Base-by-base conservation (phyloP, 768 basidiomycete genomes). In the Agaricus sinodeliciosus region DNA sequence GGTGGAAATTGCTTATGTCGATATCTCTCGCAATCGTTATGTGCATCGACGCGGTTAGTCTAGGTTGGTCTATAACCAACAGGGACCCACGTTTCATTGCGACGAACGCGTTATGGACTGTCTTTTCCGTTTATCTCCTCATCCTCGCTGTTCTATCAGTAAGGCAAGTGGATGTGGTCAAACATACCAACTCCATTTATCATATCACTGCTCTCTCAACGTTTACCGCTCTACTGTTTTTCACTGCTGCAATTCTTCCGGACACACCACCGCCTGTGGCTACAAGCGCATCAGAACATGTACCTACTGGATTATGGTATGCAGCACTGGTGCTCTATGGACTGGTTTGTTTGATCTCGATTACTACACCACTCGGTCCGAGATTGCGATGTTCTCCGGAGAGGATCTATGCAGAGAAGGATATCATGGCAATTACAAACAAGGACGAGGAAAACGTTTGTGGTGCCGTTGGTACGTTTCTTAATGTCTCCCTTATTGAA, bases 311-410 rank as follows among this genome's bases (percentile, higher is more conserved):
- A 57, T 60, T 85, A 4, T 86, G 82, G 81, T 80, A 81, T 49
- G 64, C 74, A 2, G 69, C 74, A 8, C 61, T 85, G 13, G 70
- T 59, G 4, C 62, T 85, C 16, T 86, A 84, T 58, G 62, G 67
- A 22, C 35, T 79, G 15, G 68, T 75, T 2, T 70, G 70, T 51
- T 52, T 70, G 34, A 44, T 69, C 8, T 65, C 66, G 7, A 66
- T 72, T 37, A 72, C 84, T n/a, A 85, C 83, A 1, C 87, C 86
- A 2, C 72, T 77, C 35, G 92, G 92, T 0, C 94, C 94, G 0
- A 69, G 74, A 8, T 70, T 94, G 4, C 80, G 90, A 62, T 90
- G 81, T 61, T 85, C 88, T 0, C 71, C 82, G n/a, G 77, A 83
- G 51, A 68, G 69, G 9, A 84, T 94, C 34, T 94, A 93, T 63